Evolutionary conservation across 176 grass and related monocot genomes (phyloP).

Genomic region (Microstegium vimineum): DNA sequence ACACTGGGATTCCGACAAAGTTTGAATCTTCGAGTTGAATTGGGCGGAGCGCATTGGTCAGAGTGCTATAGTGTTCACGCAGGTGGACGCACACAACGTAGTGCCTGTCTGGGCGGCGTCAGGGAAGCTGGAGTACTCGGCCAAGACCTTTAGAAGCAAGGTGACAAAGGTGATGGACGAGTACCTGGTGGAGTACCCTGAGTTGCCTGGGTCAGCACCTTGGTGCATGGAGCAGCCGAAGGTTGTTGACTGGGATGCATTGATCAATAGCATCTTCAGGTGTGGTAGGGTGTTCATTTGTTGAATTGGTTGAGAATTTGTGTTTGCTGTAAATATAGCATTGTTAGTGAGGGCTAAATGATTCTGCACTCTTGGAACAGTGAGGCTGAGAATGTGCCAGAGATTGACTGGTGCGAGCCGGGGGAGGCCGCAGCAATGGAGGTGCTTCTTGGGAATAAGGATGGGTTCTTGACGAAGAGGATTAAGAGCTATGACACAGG

Average conservation of each 20-base stretch:
- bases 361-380: conserved; percentile 29
- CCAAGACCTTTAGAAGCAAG: conserved; percentile 74
- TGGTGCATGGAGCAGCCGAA: conserved; percentile 50
- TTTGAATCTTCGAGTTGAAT: neutral
- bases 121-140: conserved; percentile 69
- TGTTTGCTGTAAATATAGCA: neutral
- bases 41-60: neutral
- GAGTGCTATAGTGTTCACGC: neutral
- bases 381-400: conserved; percentile 69
- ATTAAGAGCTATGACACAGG: conserved; percentile 66
- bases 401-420: conserved; percentile 78
- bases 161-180: conserved; percentile 58
- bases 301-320: neutral
- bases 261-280: conserved; percentile 62
- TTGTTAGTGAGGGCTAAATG: neutral
- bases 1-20: neutral
- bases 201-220: conserved; percentile 10
- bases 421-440: conserved; percentile 73
- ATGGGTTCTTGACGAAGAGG: conserved; percentile 79
- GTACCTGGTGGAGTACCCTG: conserved; percentile 77
- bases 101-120: conserved; percentile 77
- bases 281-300: neutral
- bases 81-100: conserved; percentile 93
- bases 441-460: conserved; percentile 50
- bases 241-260: conserved; percentile 49